phyloP scores from a whole-genome alignment of 148 eudicot genomes.

The Vaccinium corymbosum region DNA sequence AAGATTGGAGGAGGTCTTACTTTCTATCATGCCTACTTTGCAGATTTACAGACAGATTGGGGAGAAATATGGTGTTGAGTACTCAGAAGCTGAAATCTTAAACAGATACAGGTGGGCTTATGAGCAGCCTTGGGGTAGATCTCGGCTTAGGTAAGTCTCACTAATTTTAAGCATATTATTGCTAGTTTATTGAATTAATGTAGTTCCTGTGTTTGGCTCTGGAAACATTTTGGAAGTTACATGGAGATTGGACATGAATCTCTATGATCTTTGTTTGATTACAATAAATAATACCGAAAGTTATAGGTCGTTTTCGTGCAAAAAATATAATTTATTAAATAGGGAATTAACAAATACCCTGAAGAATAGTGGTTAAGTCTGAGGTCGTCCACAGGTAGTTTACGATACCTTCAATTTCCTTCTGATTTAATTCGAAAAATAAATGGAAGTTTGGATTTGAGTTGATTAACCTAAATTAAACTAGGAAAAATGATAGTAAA shows the following conservation, averaged over 20 bases:
- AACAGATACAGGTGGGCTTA: constrained; percentile 81
- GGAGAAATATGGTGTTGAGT: constrained; percentile 87
- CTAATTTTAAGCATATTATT: not conserved
- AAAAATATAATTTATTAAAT: no score
- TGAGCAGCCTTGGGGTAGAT: constrained; percentile 91
- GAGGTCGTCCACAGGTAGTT: no score
- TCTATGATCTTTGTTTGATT: not conserved
- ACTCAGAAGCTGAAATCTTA: constrained; percentile 71
- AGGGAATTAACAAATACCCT: no score
- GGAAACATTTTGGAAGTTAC: not conserved
- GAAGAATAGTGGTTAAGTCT: no score
- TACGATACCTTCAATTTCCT: no score
- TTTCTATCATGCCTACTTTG: not conserved
- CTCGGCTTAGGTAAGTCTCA: constrained; percentile 67
- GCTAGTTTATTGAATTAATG: not conserved
- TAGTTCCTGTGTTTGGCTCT: not conserved
- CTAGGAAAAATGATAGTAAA: no score
- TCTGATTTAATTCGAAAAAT: no score
- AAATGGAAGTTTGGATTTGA: no score
- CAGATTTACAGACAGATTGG: constrained; percentile 89
- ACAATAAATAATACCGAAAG: not conserved
- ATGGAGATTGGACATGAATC: not conserved
- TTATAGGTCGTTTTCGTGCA: no score
- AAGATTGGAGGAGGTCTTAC: not conserved
- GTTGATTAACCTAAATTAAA: no score